Conservation (phyloP, 108 stramenopile species). For the Seminavis robusta region DNA sequence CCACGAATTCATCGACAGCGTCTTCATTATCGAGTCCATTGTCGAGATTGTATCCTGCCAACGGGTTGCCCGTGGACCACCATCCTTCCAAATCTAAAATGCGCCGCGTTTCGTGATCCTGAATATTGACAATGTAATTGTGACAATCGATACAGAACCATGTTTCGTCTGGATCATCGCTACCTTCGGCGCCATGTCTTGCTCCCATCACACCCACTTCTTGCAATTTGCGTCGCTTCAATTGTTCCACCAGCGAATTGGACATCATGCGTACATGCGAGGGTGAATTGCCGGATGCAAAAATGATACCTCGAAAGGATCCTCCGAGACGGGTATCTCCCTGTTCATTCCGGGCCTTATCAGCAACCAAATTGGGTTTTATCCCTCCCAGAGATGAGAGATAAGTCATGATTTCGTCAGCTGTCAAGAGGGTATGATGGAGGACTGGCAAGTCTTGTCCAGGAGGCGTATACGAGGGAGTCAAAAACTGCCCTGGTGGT, state of each 20-base stretch:
- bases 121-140: constrained; percentile 77
- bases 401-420: constrained; percentile 50
- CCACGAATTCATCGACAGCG: constrained; percentile 68
- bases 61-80: constrained; percentile 63
- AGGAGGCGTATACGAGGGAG: too few relatives aligned
- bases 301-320: constrained; percentile 27
- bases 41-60: constrained; percentile 35
- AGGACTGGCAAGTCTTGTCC: constrained; percentile 49
- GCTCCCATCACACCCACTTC: constrained; percentile 67
- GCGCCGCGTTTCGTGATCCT: constrained; percentile 45
- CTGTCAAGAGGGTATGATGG: constrained; percentile 50
- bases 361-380: constrained; percentile 41
- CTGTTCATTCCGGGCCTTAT: constrained; percentile 22
- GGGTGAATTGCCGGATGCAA: constrained; percentile 39
- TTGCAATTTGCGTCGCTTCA: constrained; percentile 61
- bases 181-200: constrained; percentile 48
- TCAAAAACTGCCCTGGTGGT: constrained; percentile 1
- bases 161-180: constrained; percentile 30
- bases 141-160: constrained; percentile 83
- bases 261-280: constrained; percentile 53
- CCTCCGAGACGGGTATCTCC: constrained; percentile 50
- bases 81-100: constrained; percentile 63
- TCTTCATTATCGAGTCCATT: constrained; percentile 73
- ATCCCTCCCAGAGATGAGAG: constrained; percentile 53
- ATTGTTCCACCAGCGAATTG: constrained; percentile 59